Base-by-base conservation (phyloP, 2,329 filamentous ascomycete genomes). In the Aureobasidium pullulans region DNA sequence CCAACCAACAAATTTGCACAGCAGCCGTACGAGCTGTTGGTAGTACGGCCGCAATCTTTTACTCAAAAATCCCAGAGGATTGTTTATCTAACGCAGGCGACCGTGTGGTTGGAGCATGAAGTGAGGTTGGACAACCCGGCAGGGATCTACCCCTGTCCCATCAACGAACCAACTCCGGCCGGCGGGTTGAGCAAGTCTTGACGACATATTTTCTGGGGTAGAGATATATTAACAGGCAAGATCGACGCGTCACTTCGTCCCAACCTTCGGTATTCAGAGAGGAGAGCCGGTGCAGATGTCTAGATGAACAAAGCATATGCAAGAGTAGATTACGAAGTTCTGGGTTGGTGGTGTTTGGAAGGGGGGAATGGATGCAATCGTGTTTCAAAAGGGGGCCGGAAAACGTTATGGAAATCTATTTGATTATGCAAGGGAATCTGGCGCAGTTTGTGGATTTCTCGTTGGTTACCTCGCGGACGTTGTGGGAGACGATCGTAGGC, bases 121-220 rank as follows among this genome's bases (percentile, higher is more conserved):
- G 37, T 23, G n/a, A 44, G 31, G 16, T 11, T 50, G 31, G n/a
- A 34, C 5, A 28, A 16, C 28, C 3, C 32, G n/a, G 16, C 23
- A 36, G 31, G 53, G 53, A 43, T 54, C 28, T 10, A 34, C 52
- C 52, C 39, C 52, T 57, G 52, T 37, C 52, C 46, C 46, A 36
- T 31, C 3, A 34, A 15, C 8, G 11, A 2, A 10, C n/a, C 23
- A 44, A 10, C 6, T 34, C 28, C 37, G 39, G 10, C 13, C 23
- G 29, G 32, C 9, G 8, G 43, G 23, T 29, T 10, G 13, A 43
- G 42, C 43, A 57, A 40, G 54, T 57, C 54, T 57, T 57, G 54
- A 57, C 52, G 52, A 56, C 52, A 56, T 56, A 15, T 54, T 46
- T 56, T n/a, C 52, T 46, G 52, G 52, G 52, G 40, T 46, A 56